These are phyloP conservation scores for Cornus kousa DNA, from an alignment of 148 eudicot genomes.

Conservation along the genomic window DNA sequence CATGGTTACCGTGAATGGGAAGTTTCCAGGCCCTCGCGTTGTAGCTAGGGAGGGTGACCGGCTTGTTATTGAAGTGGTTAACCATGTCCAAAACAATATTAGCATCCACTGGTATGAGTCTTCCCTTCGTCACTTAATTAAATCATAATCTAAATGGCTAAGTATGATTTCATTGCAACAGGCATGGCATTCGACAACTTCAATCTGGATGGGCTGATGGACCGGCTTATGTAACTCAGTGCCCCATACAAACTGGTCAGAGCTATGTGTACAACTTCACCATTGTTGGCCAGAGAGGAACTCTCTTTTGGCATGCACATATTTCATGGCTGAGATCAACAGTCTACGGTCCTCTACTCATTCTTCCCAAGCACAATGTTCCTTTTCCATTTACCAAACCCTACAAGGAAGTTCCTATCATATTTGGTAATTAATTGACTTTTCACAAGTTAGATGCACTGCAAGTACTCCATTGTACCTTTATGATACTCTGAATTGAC, in stretches of 20 bases:
- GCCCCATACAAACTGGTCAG: conserved; percentile 64
- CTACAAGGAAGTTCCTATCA: conserved; percentile 49
- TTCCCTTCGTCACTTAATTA: not conserved
- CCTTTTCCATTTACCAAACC: conserved; percentile 55
- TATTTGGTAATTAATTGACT: conserved; percentile 36
- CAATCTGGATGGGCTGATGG: conserved; percentile 72
- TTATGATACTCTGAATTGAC: not conserved
- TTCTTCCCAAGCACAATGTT: conserved; percentile 44
- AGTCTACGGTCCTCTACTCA: conserved; percentile 53
- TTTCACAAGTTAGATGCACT: not conserved
- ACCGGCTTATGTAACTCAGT: conserved; percentile 59
- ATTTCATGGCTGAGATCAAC: conserved; percentile 62
- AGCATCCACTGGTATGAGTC: conserved; percentile 40
- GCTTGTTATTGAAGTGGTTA: conserved; percentile 30
- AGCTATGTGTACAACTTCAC: conserved; percentile 58
- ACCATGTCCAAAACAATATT: conserved; percentile 43
- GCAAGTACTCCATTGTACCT: not conserved
- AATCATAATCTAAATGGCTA: too few species aligned
- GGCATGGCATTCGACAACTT: conserved; percentile 59
- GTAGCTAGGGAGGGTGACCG: conserved; percentile 47
- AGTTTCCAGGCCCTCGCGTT: conserved; percentile 50
- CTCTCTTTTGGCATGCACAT: conserved; percentile 55
- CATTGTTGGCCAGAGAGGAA: conserved; percentile 51
- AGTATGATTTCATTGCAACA: conserved; percentile 5
- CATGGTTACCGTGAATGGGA: conserved; percentile 49